Conservation (phyloP, 441 rosid genomes). For the Euphorbia celastroides region DNA sequence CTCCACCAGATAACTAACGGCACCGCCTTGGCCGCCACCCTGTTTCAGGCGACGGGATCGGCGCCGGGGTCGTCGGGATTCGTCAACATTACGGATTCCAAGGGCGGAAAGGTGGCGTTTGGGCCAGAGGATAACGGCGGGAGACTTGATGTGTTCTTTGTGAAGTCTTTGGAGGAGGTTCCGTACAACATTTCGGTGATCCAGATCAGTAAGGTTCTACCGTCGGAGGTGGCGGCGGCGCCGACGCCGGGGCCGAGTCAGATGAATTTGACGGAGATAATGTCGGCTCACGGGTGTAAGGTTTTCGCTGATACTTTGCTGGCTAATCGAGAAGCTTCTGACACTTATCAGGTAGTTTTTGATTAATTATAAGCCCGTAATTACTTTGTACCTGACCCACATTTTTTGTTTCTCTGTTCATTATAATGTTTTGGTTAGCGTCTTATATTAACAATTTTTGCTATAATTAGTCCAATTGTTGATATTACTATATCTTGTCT, state of each 20-base stretch:
- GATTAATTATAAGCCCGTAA: neutral
- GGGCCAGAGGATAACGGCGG: slow-evolving; percentile 63
- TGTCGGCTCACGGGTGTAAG: slow-evolving; percentile 92
- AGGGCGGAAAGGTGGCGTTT: slow-evolving; percentile 88
- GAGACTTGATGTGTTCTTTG: slow-evolving; percentile 42
- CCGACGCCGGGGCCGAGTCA: slow-evolving; percentile 74
- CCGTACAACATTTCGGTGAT: slow-evolving; percentile 83
- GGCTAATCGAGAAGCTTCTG: slow-evolving; percentile 53
- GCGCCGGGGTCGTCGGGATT: slow-evolving; percentile 84
- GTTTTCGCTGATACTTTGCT: slow-evolving; percentile 76
- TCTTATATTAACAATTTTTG: too few species aligned
- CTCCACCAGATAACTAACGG: slow-evolving; percentile 87
- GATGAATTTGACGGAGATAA: slow-evolving; percentile 61
- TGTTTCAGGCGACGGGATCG: slow-evolving; percentile 85
- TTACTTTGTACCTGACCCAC: neutral
- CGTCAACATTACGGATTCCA: slow-evolving; percentile 73
- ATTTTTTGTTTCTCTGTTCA: neutral
- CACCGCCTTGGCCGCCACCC: slow-evolving; percentile 71
- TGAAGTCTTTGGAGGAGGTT: slow-evolving; percentile 68
- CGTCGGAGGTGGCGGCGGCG: slow-evolving; percentile 65
- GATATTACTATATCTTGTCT: too few species aligned
- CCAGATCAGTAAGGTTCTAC: slow-evolving; percentile 60
- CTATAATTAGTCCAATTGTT: too few species aligned
- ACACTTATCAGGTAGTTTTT: slow-evolving; percentile 53
- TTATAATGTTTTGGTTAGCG: too few species aligned